phyloP scores from a whole-genome alignment of 331 rosid species.

The Rhamnella rubrinervis region DNA sequence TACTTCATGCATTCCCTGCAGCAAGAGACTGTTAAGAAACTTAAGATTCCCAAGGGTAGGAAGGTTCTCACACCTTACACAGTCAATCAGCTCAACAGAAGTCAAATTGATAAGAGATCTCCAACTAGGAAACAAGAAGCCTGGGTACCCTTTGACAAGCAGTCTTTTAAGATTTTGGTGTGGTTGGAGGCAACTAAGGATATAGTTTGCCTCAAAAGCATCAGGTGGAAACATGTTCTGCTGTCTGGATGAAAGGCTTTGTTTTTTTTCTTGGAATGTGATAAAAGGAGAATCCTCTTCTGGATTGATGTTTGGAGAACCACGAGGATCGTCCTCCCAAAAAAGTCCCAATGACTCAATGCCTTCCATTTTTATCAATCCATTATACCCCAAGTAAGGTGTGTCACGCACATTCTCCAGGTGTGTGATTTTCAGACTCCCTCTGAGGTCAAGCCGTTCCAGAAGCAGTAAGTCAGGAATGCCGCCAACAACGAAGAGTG shows the following conservation, averaged over 20 bases:
- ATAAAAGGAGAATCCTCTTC: neutral
- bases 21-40: constrained; percentile 5
- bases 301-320: neutral
- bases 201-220: neutral
- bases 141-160: constrained; percentile 2
- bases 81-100: neutral
- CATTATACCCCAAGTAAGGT: neutral
- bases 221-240: neutral
- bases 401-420: neutral
- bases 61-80: neutral
- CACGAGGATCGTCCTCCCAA: constrained; percentile 1
- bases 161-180: constrained; percentile 4
- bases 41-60: constrained; percentile 16
- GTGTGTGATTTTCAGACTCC: constrained; percentile 6
- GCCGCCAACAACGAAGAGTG: constrained; percentile 12
- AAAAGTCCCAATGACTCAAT: constrained; percentile 13
- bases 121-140: constrained; percentile 2
- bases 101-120: neutral
- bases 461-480: neutral
- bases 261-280: neutral
- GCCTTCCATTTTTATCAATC: neutral
- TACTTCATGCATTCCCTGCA: constrained; percentile 9
- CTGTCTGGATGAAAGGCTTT: neutral
- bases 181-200: neutral
- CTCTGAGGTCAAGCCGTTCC: neutral